These are phyloP conservation scores for Botryotinia calthae DNA, from an alignment of 2,329 filamentous ascomycete species.

Conservation along the genomic window DNA sequence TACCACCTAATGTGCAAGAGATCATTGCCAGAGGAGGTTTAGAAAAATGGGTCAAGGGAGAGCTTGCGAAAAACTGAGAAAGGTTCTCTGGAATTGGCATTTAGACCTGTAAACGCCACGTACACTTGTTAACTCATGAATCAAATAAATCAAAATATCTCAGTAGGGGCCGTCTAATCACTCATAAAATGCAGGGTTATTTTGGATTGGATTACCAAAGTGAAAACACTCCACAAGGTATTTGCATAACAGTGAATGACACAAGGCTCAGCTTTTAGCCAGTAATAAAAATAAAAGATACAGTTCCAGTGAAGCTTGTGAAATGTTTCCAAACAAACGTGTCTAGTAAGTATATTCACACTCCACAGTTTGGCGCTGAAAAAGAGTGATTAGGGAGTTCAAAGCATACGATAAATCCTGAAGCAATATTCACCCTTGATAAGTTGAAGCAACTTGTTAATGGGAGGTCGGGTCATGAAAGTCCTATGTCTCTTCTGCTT, in stretches of 20 bases:
- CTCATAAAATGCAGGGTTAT: not conserved
- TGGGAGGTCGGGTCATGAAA: not conserved
- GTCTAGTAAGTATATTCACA: not conserved
- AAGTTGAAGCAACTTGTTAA: not conserved
- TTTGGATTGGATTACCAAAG: not conserved
- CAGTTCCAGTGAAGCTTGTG: too few species aligned
- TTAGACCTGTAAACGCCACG: not conserved
- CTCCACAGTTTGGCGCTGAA: not conserved
- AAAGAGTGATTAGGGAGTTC: not conserved
- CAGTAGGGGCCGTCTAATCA: too few species aligned
- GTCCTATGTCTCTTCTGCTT: not conserved
- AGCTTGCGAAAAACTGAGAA: slow-evolving; percentile 28
- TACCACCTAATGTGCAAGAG: slow-evolving; percentile 83
- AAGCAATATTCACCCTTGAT: not conserved
- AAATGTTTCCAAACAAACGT: not conserved
- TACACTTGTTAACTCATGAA: not conserved
- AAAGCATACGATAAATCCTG: not conserved
- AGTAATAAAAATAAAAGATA: not conserved
- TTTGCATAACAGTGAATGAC: not conserved
- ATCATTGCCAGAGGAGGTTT: slow-evolving; percentile 76
- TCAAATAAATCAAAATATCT: not conserved
- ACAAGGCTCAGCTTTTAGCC: not conserved
- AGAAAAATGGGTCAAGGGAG: slow-evolving; percentile 68
- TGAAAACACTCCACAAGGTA: not conserved
- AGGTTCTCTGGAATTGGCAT: not conserved